These are phyloP conservation scores for Thalassiosira delicatula DNA, from an alignment of 352 stramenopile genomes.

Conservation along the genomic window DNA sequence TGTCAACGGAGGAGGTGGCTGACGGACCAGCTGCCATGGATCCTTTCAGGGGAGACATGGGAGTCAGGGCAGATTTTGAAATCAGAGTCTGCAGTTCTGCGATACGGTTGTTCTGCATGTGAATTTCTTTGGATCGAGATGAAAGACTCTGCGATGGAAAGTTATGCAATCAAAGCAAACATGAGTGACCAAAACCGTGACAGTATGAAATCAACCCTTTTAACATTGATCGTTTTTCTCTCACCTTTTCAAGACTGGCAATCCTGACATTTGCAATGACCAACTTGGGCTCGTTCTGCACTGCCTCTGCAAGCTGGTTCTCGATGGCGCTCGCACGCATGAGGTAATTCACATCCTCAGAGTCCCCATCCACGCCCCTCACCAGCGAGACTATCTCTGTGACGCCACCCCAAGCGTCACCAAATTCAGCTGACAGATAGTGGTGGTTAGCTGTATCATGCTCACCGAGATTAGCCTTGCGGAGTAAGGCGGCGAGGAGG, in stretches of 20 bases:
- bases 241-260: slow-evolving; percentile 75
- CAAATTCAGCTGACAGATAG: slow-evolving; percentile 76
- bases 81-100: slow-evolving; percentile 77
- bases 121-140: slow-evolving; percentile 78
- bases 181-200: neutral
- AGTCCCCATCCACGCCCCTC: slow-evolving; percentile 69
- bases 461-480: slow-evolving; percentile 38
- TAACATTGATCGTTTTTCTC: too few relatives aligned
- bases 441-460: slow-evolving; percentile 61
- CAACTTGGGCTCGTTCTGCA: slow-evolving; percentile 76
- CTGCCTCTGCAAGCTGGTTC: slow-evolving; percentile 62
- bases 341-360: slow-evolving; percentile 80
- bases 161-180: neutral
- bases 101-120: slow-evolving; percentile 75
- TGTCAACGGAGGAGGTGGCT: slow-evolving; percentile 60
- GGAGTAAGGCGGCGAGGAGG: slow-evolving; percentile 41
- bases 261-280: slow-evolving; percentile 66
- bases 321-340: slow-evolving; percentile 72
- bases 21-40: slow-evolving; percentile 43
- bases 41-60: slow-evolving; percentile 52
- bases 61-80: slow-evolving; percentile 52
- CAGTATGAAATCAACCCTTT: too few relatives aligned
- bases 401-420: slow-evolving; percentile 75
- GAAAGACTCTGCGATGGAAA: slow-evolving; percentile 57
- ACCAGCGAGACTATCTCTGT: slow-evolving; percentile 65